Percentiles rank a stretch among this genome's conserved stretches.
phyloP scores from a whole-genome alignment of 2,329 filamentous ascomycete species.

The Talaromyces sp. region DNA sequence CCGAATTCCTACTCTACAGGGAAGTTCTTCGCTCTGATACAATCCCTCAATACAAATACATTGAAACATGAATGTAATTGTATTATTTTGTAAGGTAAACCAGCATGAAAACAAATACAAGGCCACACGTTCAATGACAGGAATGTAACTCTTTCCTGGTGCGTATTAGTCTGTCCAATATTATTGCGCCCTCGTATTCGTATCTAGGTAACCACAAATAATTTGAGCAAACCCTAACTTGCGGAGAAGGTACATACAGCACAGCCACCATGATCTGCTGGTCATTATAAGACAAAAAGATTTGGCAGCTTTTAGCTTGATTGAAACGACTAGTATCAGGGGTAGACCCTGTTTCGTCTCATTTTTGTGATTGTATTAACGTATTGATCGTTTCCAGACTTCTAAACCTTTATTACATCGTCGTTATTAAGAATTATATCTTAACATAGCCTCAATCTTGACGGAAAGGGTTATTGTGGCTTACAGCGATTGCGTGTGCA shows the following conservation, averaged over 20 bases:
- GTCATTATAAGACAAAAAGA: neutral
- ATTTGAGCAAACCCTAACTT: neutral
- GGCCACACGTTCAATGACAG: neutral
- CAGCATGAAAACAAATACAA: neutral
- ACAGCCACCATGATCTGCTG: conserved; percentile 2
- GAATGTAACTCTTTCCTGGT: neutral
- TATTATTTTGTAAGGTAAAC: neutral
- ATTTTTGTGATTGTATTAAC: neutral
- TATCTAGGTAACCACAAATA: conserved; percentile 4
- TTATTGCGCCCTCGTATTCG: neutral
- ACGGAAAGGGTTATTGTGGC: neutral
- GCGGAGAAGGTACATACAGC: neutral
- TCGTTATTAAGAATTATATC: neutral
- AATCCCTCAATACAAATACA: neutral
- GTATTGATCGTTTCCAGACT: neutral
- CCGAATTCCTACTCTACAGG: neutral
- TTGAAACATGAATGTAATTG: neutral
- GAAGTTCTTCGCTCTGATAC: neutral
- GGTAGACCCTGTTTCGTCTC: neutral
- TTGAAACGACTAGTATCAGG: neutral
- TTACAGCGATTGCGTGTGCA: neutral
- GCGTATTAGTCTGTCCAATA: neutral
- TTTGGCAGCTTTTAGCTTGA: neutral
- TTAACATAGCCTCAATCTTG: neutral
- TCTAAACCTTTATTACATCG: neutral